Evolutionary conservation across 257 asterid genomes (phyloP).

Genomic region (Misopates orontium): DNA sequence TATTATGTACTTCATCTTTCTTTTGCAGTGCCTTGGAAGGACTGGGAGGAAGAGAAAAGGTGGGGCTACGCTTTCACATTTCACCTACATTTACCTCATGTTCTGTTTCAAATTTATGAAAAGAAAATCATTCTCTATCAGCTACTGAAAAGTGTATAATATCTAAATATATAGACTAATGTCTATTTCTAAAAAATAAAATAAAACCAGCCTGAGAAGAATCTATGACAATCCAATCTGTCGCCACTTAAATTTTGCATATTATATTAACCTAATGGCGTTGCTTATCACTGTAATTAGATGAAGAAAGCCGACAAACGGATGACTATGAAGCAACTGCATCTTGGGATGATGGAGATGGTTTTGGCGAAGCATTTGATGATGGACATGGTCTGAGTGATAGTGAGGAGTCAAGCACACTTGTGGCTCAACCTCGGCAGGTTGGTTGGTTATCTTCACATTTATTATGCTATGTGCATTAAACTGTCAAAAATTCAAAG

Average conservation of each 20-base stretch:
- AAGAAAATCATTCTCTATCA: background rate
- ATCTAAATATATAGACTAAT: background rate
- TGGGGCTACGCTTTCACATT: conserved; percentile 30
- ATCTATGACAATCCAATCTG: background rate
- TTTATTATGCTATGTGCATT: background rate
- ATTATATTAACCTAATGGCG: conserved; percentile 8
- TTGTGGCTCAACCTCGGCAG: conserved; percentile 98
- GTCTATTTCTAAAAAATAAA: background rate
- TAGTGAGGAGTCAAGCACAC: conserved; percentile 57
- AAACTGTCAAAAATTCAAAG: background rate
- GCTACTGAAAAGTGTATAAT: background rate
- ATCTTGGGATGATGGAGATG: conserved; percentile 74
- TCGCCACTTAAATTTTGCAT: background rate
- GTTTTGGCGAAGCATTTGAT: conserved; percentile 55
- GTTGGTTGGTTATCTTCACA: conserved; percentile 39
- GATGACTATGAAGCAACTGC: conserved; percentile 59
- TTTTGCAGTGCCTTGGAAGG: conserved; percentile 83
- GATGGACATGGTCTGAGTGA: conserved; percentile 58
- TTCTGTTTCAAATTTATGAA: background rate
- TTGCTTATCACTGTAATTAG: conserved; percentile 39
- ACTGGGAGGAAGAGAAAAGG: conserved; percentile 60
- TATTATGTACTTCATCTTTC: conserved; percentile 24
- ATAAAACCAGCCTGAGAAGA: background rate
- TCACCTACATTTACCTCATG: background rate
- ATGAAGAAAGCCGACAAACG: conserved; percentile 48